Percentiles rank a stretch among this genome's conserved stretches.
These are phyloP conservation scores for Aspergillus nomiae DNA, from an alignment of 2,329 filamentous ascomycete genomes.

Conservation along the genomic window DNA sequence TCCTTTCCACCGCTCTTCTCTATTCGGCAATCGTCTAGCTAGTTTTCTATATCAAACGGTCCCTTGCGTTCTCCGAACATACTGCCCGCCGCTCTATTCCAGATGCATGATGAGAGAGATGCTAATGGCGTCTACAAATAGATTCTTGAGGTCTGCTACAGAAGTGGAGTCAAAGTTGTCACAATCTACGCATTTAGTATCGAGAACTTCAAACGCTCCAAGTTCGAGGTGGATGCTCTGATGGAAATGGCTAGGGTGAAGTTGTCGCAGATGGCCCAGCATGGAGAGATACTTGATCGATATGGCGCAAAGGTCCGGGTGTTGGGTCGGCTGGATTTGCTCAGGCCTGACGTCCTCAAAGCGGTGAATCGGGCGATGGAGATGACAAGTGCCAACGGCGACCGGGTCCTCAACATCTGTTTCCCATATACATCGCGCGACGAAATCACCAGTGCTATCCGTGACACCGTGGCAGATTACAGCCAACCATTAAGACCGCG, in stretches of 20 bases:
- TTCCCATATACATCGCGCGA: slow-evolving; percentile 96
- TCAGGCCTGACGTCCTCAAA: slow-evolving; percentile 83
- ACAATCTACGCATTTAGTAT: slow-evolving; percentile 99
- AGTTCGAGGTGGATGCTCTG: slow-evolving; percentile 92
- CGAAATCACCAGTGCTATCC: slow-evolving; percentile 89
- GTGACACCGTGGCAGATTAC: slow-evolving; percentile 84
- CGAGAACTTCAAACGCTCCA: slow-evolving; percentile 96
- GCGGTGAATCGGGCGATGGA: slow-evolving; percentile 84
- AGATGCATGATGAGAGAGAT: neutral
- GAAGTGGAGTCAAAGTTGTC: slow-evolving; percentile 92
- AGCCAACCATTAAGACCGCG: slow-evolving; percentile 65
- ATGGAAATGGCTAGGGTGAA: slow-evolving; percentile 99
- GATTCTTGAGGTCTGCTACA: slow-evolving; percentile 98
- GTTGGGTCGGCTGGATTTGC: slow-evolving; percentile 78
- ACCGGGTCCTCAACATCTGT: slow-evolving; percentile 85
- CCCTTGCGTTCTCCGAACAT: neutral
- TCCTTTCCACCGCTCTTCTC: neutral
- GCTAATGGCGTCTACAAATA: slow-evolving; percentile 34
- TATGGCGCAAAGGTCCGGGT: slow-evolving; percentile 88
- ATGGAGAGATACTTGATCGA: slow-evolving; percentile 87
- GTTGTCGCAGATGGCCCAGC: slow-evolving; percentile 84
- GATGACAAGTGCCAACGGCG: slow-evolving; percentile 83
- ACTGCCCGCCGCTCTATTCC: neutral
- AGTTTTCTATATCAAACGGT: neutral
- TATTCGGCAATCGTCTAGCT: neutral